Evolutionary conservation across 2,329 filamentous ascomycete genomes (phyloP), one percentile per base, ranked within the genome.

Genomic region (Cladophialophora bantiana): DNA sequence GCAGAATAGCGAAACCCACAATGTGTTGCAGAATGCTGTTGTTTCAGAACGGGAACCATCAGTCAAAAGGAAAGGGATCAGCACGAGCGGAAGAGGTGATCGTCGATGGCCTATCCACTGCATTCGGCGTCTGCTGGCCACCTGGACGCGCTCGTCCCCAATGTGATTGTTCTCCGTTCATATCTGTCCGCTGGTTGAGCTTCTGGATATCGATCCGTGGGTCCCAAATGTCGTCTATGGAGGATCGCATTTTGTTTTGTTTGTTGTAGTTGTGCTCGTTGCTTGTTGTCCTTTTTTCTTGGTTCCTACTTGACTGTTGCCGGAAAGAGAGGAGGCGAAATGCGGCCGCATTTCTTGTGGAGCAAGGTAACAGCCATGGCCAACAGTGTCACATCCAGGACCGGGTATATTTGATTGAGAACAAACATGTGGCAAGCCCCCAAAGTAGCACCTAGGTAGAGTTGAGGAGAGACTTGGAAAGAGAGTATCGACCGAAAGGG

Each of bases 31-130:
- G 26, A 12, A 50, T 31, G 18, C 12, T 9, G 10, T 50, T 26
- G 20, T 10, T 50, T 50, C 45, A 50, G 7, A 50, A 26, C 2
- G 18, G 45, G 45, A 59, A 36, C 32, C 12, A 36, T 31, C 10
- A 15, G 26, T 20, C 12, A 45, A 50, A 59, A 40, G 56, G 57
- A 48, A 59, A 61, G 12, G 18, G 45, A 61, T 61, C 58, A 38
- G 42, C 58, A 35, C 18, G 20, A 36, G 32, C n/a, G 26, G 53
- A 1, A 36, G 31, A n/a, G n/a, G 45, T 32, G 59, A 61, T 61
- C 59, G 42, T 59, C 57, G 32, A 36, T 50, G 26, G 9, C 7
- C 7, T 40, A 45, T 32, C 15, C 20, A n/a, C 40, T 26, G 2
- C 13, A 10, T 4, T 42, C 40, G 13, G 13, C 38, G 38, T 42